Evolutionary conservation across 2,329 filamentous ascomycete genomes (phyloP), one percentile per base, ranked within the genome.

Genomic region (Fusarium hainanense): DNA sequence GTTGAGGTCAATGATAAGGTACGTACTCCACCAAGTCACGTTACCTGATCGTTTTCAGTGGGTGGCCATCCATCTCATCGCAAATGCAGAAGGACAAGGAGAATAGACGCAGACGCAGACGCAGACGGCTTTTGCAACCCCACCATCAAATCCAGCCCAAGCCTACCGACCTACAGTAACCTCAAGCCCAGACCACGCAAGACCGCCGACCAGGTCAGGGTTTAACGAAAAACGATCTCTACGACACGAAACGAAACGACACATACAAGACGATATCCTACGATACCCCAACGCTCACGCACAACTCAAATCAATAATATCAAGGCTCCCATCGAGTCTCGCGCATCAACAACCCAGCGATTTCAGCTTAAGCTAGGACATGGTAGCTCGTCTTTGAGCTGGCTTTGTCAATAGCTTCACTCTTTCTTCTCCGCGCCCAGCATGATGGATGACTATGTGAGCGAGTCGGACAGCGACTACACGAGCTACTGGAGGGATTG

Each of bases 401-500:
- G 46, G 63, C 62, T 58, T 28, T 54, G 57, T 62, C 69, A 68
- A 67, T 66, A 58, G 52, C 28, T 41, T 63, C 54, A 42, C 21
- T 49, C 56, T 50, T 54, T 54, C 32, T 58, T 47, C 23, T 57
- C 41, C 43, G 64, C 50, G 62, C 58, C 70, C 59, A 69, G 56
- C 68, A 84, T 79, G 76, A 98, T 98, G 96, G 96, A 98, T 80
- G 95, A 98, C 83, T 98, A 96, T 82, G 94, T 93, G 73, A 98
- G 94, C 79, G 96, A 99, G 82, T 97, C 94, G 14, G 96, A 99
- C 79, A 98, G 94, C 82, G 96, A 99, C 84, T 99, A 98, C 80
- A 98, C 96, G 50, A 98, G 94, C 82, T 99, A 98, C 82, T 99
- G 96, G 96, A 88, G 95, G 80, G 96, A 99, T 83, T 99, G 96